Percentiles rank a stretch among this genome's conserved stretches.
Conservation (phyloP, 768 basidiomycete species). For the Tylopilus plumbeoviolaceoides region DNA sequence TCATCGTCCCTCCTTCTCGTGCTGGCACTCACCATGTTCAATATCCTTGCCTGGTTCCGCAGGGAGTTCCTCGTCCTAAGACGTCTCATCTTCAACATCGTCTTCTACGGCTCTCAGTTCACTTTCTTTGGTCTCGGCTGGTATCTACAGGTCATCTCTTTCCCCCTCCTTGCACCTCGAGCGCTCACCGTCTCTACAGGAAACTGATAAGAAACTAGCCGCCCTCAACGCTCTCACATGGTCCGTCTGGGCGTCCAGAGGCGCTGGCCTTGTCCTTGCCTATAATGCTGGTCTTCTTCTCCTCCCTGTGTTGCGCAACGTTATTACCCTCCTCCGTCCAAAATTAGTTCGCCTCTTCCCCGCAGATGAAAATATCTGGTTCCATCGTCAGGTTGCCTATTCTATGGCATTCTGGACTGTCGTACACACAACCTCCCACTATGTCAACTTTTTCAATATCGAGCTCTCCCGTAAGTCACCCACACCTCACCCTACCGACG, state of each 20-base stretch:
- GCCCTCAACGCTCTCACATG: constrained; percentile 76
- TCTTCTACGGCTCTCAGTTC: constrained; percentile 80
- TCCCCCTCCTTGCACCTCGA: not conserved
- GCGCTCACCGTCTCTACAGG: constrained; percentile 35
- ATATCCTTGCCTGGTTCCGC: constrained; percentile 50
- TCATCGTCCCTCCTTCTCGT: not conserved
- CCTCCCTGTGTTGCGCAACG: constrained; percentile 85
- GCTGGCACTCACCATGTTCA: not conserved
- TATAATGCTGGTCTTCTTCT: constrained; percentile 84
- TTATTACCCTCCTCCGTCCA: constrained; percentile 81
- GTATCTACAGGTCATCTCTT: constrained; percentile 61
- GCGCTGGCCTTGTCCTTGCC: constrained; percentile 87
- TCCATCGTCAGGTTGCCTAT: constrained; percentile 92
- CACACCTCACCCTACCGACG: not conserved
- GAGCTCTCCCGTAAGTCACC: constrained; percentile 69
- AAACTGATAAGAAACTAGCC: constrained; percentile 56
- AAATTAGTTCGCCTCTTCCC: constrained; percentile 80
- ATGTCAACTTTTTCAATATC: constrained; percentile 90
- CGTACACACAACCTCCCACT: constrained; percentile 92
- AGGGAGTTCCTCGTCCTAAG: constrained; percentile 62
- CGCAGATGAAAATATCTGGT: constrained; percentile 94
- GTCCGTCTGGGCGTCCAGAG: constrained; percentile 89
- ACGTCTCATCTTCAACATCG: constrained; percentile 66
- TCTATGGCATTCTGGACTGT: constrained; percentile 90
- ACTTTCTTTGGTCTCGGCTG: constrained; percentile 83